phyloP scores from a whole-genome alignment of 2,329 filamentous ascomycete species.

The Penicillium hesseltinei region DNA sequence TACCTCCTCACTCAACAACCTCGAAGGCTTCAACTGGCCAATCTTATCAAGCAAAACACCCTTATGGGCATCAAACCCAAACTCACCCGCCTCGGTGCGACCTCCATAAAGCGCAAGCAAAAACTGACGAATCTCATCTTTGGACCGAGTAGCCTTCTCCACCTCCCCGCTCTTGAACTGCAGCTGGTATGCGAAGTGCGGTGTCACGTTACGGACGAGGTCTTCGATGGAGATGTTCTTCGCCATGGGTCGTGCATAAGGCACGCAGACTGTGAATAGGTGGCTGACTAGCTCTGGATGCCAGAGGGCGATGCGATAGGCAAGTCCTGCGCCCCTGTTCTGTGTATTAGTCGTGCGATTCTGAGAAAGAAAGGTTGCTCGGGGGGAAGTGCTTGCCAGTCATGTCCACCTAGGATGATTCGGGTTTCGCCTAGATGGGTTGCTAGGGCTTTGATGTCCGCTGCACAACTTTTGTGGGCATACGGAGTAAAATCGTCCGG shows the following conservation, averaged over 20 bases:
- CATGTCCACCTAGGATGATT: constrained; percentile 85
- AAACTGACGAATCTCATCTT: constrained; percentile 66
- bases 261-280: constrained; percentile 78
- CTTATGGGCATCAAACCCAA: constrained; percentile 56
- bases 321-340: constrained; percentile 68
- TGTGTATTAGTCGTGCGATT: neutral
- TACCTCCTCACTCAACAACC: constrained; percentile 62
- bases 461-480: constrained; percentile 67
- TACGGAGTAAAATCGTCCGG: constrained; percentile 64
- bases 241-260: constrained; percentile 59
- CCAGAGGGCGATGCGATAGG: constrained; percentile 72
- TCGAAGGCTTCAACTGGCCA: constrained; percentile 54
- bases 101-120: constrained; percentile 71
- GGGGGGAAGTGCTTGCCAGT: constrained; percentile 57
- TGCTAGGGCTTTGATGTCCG: constrained; percentile 73
- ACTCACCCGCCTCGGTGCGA: constrained; percentile 54
- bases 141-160: constrained; percentile 57
- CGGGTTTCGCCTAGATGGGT: constrained; percentile 53
- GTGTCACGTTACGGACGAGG: constrained; percentile 56
- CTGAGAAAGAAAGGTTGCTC: neutral
- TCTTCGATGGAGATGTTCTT: constrained; percentile 58
- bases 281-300: constrained; percentile 69
- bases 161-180: constrained; percentile 70
- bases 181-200: constrained; percentile 80
- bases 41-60: constrained; percentile 67